Base-by-base conservation (phyloP, 164 flowering plant species). In the Taxillus chinensis region DNA sequence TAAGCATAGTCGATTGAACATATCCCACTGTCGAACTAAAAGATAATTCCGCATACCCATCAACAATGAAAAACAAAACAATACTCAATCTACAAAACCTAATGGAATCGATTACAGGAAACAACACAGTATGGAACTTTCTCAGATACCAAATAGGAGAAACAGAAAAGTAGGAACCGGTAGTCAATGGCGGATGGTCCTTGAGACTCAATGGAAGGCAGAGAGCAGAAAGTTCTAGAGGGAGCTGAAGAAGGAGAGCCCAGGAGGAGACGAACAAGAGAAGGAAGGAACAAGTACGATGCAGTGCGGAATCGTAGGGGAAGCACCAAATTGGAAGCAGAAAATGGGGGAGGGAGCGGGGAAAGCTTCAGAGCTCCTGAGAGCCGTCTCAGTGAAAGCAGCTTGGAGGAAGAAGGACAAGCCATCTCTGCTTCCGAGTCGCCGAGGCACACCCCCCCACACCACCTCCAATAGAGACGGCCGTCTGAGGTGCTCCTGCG, bases 151-250 rank as follows among this genome's bases (percentile, higher is more conserved):
- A 6, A 43, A 9, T 6, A 6, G 46, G 10, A 43, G 46, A 43
- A 1, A 43, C 46, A 43, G 5, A 39, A 6, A 27, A 0, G 40
- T 9, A 14, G 14, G 61, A 38, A 78, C 83, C 74, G 8, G 54
- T 78, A 78, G 60, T 80, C 75, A 39, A 80, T 65, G 55, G 84
- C 63, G 13, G 78, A 77, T 0, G 81, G 81, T 27, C 68, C 79
- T 65, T 71, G 65, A 54, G 70, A 54, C 7, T 57, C 68, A 53
- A 55, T 57, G 16, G 53, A 53, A 53, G 70, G 50, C 3, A 62
- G 42, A 46, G 81, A 67, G 55, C 59, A 69, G 64, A 76, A 72
- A 58, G 61, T 66, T 67, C 70, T 73, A 60, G 66, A 55, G 62
- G 60, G 14, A 37, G 45, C 27, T 3, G 49, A 58, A 15, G 14